Conservation (phyloP, 352 stramenopile species). For the Phytophthora multivora region DNA sequence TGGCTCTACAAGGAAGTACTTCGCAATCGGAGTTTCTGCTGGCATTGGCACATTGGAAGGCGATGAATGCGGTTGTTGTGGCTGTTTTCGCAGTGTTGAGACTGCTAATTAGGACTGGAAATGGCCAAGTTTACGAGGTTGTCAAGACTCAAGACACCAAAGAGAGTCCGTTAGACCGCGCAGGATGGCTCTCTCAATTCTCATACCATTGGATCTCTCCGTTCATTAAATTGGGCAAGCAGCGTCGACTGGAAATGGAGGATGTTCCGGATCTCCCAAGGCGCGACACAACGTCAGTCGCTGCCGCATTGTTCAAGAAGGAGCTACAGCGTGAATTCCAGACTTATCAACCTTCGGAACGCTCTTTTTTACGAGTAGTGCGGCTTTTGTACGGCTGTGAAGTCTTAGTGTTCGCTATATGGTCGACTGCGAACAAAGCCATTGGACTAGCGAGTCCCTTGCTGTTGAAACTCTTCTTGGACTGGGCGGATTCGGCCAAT, state of each 20-base stretch:
- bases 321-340: slow-evolving; percentile 48
- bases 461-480: slow-evolving; percentile 82
- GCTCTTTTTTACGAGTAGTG: slow-evolving; percentile 57
- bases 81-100: slow-evolving; percentile 18
- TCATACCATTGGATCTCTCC: slow-evolving; percentile 74
- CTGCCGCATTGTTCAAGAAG: slow-evolving; percentile 46
- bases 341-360: slow-evolving; percentile 30
- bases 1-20: not conserved
- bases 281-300: slow-evolving; percentile 51
- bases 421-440: slow-evolving; percentile 76
- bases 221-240: slow-evolving; percentile 55
- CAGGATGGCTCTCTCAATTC: slow-evolving; percentile 60
- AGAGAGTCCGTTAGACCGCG: slow-evolving; percentile 56
- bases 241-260: slow-evolving; percentile 58
- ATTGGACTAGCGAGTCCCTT: slow-evolving; percentile 70
- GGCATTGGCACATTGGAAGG: slow-evolving; percentile 21
- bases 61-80: not conserved
- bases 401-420: slow-evolving; percentile 61
- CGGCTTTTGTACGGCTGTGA: slow-evolving; percentile 64
- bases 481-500: slow-evolving; percentile 58
- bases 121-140: not conserved
- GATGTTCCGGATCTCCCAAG: slow-evolving; percentile 64
- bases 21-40: not conserved
- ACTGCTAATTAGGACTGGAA: not conserved
- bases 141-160: not conserved